Conservation (phyloP, 768 basidiomycete genomes). For the Obba rivulosa region DNA sequence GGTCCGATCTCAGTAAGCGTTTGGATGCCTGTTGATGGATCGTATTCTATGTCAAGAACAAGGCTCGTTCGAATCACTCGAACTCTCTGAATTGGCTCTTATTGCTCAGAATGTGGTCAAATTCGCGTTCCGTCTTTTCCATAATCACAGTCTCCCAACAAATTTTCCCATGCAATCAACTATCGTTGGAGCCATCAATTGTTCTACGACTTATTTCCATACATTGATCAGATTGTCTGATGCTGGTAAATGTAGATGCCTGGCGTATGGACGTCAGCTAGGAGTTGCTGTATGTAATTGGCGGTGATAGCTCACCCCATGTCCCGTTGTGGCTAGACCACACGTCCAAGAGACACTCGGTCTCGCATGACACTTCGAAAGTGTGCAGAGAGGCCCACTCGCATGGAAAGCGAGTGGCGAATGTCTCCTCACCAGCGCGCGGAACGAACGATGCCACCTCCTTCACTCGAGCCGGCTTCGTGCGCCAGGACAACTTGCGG, state of each 20-base stretch:
- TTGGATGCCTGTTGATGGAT: too few species aligned
- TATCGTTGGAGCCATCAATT: too few species aligned
- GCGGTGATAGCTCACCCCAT: constrained; percentile 5
- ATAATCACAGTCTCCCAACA: too few species aligned
- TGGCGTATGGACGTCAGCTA: not conserved
- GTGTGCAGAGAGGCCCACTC: constrained; percentile 6
- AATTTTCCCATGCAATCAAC: too few species aligned
- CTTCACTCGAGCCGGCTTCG: not conserved
- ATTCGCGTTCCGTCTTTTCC: too few species aligned
- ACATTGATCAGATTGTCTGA: constrained; percentile 6
- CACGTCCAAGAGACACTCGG: constrained; percentile 5
- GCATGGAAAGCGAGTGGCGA: constrained; percentile 4
- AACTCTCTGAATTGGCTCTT: too few species aligned
- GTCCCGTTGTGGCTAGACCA: constrained; percentile 12
- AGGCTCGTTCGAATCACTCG: too few species aligned
- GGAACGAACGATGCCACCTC: not conserved
- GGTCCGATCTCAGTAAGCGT: too few species aligned
- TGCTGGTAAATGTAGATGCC: constrained; percentile 23
- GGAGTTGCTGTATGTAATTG: too few species aligned
- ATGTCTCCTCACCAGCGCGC: constrained; percentile 3
- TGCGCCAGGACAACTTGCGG: constrained; percentile 5
- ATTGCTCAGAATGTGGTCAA: too few species aligned
- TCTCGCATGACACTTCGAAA: constrained; percentile 9
- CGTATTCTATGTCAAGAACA: too few species aligned
- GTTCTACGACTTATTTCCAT: too few species aligned